These are phyloP conservation scores for Marchantia paleacea DNA, from an alignment of 225 moss, liverwort and hornwort species.

Conservation along the genomic window DNA sequence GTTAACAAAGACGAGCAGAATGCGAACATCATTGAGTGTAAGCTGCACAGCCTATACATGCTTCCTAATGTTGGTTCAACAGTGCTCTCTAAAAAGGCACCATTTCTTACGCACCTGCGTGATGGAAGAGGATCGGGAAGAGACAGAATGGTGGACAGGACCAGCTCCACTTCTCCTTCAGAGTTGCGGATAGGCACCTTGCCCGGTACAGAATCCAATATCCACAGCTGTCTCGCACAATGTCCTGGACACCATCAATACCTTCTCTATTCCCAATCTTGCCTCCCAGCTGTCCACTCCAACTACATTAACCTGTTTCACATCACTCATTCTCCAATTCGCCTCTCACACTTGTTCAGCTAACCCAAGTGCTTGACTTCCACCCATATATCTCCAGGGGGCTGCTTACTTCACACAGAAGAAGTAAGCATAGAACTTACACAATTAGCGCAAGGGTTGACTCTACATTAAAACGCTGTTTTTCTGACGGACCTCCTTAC, in stretches of 20 bases:
- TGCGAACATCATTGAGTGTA: background rate
- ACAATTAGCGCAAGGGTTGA: background rate
- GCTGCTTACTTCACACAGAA: constrained; percentile 20
- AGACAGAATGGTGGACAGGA: constrained; percentile 59
- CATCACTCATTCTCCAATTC: constrained; percentile 25
- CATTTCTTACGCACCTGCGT: constrained; percentile 52
- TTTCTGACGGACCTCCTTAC: background rate
- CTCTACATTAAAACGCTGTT: background rate
- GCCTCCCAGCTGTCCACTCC: constrained; percentile 39
- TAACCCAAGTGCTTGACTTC: constrained; percentile 2
- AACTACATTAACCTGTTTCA: constrained; percentile 35
- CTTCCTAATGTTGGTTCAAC: background rate
- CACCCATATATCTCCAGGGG: background rate
- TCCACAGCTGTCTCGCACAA: constrained; percentile 87
- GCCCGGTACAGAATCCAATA: constrained; percentile 88
- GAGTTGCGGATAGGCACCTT: constrained; percentile 58
- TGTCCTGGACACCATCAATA: constrained; percentile 54
- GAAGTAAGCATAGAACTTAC: constrained; percentile 6
- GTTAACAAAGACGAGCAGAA: background rate
- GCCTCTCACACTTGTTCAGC: constrained; percentile 6
- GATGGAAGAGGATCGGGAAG: constrained; percentile 83
- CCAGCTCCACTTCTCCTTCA: constrained; percentile 73
- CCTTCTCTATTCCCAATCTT: constrained; percentile 31
- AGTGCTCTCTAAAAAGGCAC: background rate
- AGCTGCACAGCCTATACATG: background rate